These are phyloP conservation scores for Blattamonas nauphoetae DNA, from an alignment of 78 protist genomes.

Conservation along the genomic window DNA sequence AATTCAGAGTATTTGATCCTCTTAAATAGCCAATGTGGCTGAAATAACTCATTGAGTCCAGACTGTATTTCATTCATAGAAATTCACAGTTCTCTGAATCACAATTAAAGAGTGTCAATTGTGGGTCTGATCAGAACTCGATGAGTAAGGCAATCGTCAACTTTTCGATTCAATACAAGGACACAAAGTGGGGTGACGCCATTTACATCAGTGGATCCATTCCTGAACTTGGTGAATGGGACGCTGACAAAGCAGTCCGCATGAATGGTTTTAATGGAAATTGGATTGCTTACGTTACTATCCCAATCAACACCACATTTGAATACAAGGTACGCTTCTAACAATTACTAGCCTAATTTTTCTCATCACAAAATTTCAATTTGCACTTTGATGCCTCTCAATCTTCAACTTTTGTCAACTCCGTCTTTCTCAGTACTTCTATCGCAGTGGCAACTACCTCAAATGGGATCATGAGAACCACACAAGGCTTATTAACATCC, in stretches of 20 bases:
- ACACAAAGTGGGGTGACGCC: neutral
- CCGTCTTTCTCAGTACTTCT: neutral
- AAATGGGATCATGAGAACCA: neutral
- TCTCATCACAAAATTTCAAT: neutral
- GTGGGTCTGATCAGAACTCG: too few species aligned
- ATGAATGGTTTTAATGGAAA: neutral
- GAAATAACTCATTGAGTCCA: too few species aligned
- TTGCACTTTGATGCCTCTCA: neutral
- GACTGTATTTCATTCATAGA: too few species aligned
- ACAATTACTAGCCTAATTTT: neutral
- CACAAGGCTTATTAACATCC: neutral
- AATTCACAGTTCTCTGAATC: too few species aligned
- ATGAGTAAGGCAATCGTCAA: neutral
- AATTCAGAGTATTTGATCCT: too few species aligned
- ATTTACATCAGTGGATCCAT: neutral
- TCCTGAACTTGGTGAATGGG: constrained; percentile 17
- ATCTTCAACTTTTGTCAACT: neutral
- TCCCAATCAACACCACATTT: neutral
- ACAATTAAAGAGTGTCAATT: too few species aligned
- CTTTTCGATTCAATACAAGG: neutral
- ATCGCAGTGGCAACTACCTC: neutral
- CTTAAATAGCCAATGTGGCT: too few species aligned
- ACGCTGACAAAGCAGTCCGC: constrained; percentile 10
- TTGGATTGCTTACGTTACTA: neutral
- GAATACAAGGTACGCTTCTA: neutral